phyloP scores from a whole-genome alignment of 371 early-diverging fungal genomes.

The Mucor piriformis region DNA sequence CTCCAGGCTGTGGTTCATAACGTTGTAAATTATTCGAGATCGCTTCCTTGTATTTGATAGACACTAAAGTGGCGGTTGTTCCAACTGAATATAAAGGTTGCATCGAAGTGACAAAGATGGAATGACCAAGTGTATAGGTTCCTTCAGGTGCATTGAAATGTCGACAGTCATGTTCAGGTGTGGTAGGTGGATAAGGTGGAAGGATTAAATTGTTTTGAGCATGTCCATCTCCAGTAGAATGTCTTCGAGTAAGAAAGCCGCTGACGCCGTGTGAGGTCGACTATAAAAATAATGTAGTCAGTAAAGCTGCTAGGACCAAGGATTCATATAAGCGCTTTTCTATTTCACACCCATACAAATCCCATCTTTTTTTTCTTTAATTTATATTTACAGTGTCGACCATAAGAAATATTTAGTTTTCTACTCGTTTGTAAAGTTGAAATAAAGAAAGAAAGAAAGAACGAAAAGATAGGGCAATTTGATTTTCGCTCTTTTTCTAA shows the following conservation, averaged over 20 bases:
- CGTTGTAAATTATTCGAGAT: slow-evolving; percentile 38
- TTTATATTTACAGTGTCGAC: slow-evolving; percentile 26
- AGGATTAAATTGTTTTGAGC: slow-evolving; percentile 13
- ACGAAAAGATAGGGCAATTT: not conserved
- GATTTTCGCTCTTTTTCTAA: not conserved
- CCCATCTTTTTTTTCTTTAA: not conserved
- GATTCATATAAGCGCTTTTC: too few relatives aligned
- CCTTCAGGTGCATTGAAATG: slow-evolving; percentile 62
- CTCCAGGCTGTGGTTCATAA: slow-evolving; percentile 49
- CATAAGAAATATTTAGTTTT: slow-evolving; percentile 6
- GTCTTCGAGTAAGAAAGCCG: slow-evolving; percentile 38
- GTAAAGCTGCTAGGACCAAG: too few relatives aligned
- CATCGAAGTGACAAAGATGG: slow-evolving; percentile 55
- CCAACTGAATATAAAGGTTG: slow-evolving; percentile 54
- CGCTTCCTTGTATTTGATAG: slow-evolving; percentile 63
- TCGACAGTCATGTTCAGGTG: slow-evolving; percentile 39
- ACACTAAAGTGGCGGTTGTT: slow-evolving; percentile 58
- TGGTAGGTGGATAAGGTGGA: slow-evolving; percentile 42
- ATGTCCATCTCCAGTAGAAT: slow-evolving; percentile 38
- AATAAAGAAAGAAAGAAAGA: not conserved
- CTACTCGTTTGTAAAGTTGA: not conserved
- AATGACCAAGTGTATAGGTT: slow-evolving; percentile 49
- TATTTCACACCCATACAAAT: not conserved
- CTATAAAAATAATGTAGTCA: slow-evolving; percentile 9
- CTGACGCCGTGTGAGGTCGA: slow-evolving; percentile 30